Conservation (phyloP, 495 filamentous ascomycete genomes). For the Xylaria venustula region DNA sequence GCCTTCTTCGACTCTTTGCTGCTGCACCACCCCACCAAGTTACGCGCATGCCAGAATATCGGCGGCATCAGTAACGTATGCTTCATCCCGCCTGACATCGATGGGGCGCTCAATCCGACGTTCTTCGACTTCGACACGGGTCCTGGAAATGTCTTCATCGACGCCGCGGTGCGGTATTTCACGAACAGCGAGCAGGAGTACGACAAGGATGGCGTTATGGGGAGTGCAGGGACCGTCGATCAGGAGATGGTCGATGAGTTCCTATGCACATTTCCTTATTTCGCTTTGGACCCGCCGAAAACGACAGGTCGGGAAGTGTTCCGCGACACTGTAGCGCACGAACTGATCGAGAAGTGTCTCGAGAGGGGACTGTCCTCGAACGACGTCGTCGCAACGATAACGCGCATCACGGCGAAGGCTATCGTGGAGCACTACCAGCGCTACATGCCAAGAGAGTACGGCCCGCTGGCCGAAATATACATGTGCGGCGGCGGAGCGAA, state of each 20-base stretch:
- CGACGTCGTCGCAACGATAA: slow-evolving; percentile 55
- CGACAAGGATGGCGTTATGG: slow-evolving; percentile 52
- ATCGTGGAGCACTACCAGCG: slow-evolving; percentile 56
- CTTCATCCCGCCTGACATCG: slow-evolving; percentile 55
- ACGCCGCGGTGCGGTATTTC: slow-evolving; percentile 45
- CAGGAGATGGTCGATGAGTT: slow-evolving; percentile 55
- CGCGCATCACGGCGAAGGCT: slow-evolving; percentile 55
- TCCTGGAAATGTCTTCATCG: slow-evolving; percentile 48
- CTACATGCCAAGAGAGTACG: slow-evolving; percentile 42
- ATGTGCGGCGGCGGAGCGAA: slow-evolving; percentile 60
- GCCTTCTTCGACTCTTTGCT: slow-evolving; percentile 52
- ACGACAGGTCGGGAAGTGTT: slow-evolving; percentile 61
- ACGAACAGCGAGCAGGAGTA: slow-evolving; percentile 44
- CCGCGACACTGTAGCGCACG: slow-evolving; percentile 50
- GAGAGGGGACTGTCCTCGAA: slow-evolving; percentile 42
- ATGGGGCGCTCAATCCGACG: slow-evolving; percentile 45
- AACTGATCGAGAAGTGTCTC: slow-evolving; percentile 46
- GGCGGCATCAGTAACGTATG: slow-evolving; percentile 60
- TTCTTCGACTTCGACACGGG: slow-evolving; percentile 54
- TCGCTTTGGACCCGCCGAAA: slow-evolving; percentile 50
- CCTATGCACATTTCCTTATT: slow-evolving; percentile 45
- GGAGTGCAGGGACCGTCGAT: slow-evolving; percentile 49
- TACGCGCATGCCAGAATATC: slow-evolving; percentile 59
- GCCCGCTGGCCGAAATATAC: slow-evolving; percentile 54
- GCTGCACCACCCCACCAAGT: slow-evolving; percentile 55